Evolutionary conservation across 495 filamentous ascomycete species (phyloP), one percentile per base, ranked within the genome.

Genomic region (Penicillium waksmanii): DNA sequence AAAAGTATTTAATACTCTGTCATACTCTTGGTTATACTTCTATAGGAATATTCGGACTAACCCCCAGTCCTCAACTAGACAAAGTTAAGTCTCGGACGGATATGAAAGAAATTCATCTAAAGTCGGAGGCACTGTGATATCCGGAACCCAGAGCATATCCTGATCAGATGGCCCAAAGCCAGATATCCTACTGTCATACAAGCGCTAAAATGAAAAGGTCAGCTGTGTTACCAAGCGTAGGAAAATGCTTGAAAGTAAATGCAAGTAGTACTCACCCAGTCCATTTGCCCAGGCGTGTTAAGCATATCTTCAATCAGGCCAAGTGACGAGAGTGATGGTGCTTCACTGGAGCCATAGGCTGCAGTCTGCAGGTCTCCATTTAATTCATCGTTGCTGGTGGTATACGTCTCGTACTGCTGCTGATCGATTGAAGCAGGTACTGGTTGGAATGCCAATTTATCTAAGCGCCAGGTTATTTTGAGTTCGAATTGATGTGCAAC

Each of bases 261-360:
- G 36, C 36, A 38, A 4, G 25, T 5, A 48, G 19, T 44, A 43
- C 86, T 77, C 80, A 92, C 90, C 90, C 90, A 93, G 71, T 93
- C 87, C 62, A 93, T 78, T 62, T 86, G 88, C 31, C 62, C 61
- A 2, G 79, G 71, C 3, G 84, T 57, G 34, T 70, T 71, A 17
- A 80, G 80, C 78, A 85, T 78, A 3, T 87, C 86, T 23, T 82
- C 83, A 56, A 82, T 78, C 9, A 81, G 69, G 66, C 59, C 81
- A 61, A 71, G 70, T 55, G 60, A 82, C 63, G 60, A 83, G 64
- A 65, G 76, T 0, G 56, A 59, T 2, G 60, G 55, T n/a, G 53
- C 36, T n/a, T 53, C 49, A 40, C 19, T 27, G 21, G 48, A 13
- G 13, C 55, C 40, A 33, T 54, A 48, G 25, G 56, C 55, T 15